A percentile compares a stretch with the other conserved stretches of the same genome.
Conservation (phyloP, 306 rosid species). For the Prunus mume region DNA sequence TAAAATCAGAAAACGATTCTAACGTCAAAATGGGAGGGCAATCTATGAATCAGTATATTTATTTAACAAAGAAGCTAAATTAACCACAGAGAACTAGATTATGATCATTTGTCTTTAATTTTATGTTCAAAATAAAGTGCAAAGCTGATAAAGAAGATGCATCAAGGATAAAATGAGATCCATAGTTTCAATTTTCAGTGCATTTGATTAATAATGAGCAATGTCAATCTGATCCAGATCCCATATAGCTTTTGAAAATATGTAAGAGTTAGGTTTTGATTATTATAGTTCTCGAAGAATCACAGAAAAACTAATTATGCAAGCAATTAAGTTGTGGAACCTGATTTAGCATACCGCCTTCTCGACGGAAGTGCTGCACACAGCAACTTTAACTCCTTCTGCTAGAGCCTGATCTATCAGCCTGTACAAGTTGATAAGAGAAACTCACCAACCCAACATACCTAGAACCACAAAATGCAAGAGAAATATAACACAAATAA, state of each 20-base stretch:
- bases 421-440: conserved; percentile 43
- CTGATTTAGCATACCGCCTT: conserved; percentile 90
- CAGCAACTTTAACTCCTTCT: conserved; percentile 92
- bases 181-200: not conserved
- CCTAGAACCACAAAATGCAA: not conserved
- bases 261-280: conserved; percentile 12
- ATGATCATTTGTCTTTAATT: not conserved
- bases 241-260: not conserved
- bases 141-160: not conserved
- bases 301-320: conserved; percentile 8
- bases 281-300: not conserved
- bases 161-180: not conserved
- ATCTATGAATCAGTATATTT: conserved; percentile 3
- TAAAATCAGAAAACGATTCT: conserved; percentile 30
- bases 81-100: not conserved
- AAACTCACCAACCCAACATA: conserved; percentile 17
- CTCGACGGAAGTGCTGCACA: conserved; percentile 98
- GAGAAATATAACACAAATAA: not conserved
- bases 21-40: conserved; percentile 4
- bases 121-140: not conserved
- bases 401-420: conserved; percentile 83
- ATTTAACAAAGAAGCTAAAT: conserved; percentile 14
- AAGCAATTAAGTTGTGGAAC: conserved; percentile 34
- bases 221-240: not conserved
- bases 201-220: not conserved